phyloP scores from a whole-genome alignment of 495 filamentous ascomycete species.

The Penicillium daleae region DNA sequence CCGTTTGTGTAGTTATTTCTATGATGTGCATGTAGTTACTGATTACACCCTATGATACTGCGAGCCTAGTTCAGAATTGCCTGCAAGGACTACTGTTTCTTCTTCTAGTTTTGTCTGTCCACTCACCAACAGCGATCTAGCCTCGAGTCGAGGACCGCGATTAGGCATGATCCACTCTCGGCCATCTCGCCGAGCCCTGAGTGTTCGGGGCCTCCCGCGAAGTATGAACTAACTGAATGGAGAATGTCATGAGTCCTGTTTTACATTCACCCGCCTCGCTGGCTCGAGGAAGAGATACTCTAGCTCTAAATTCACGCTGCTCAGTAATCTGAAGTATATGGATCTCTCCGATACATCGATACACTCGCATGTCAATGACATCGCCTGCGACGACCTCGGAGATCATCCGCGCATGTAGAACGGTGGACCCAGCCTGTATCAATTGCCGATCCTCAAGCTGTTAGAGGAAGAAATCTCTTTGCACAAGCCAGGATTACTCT shows the following conservation, averaged over 20 bases:
- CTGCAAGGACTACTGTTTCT: neutral
- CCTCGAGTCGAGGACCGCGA: neutral
- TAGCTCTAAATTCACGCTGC: no score
- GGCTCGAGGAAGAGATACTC: neutral
- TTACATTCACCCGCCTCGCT: neutral
- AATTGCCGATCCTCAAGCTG: slow-evolving; percentile 13
- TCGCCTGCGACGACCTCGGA: slow-evolving; percentile 12
- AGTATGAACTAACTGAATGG: neutral
- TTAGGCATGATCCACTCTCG: slow-evolving; percentile 9
- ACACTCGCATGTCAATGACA: slow-evolving; percentile 5
- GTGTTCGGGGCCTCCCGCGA: slow-evolving; percentile 1
- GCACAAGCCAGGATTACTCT: neutral
- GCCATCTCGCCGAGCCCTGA: slow-evolving; percentile 16
- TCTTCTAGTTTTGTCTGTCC: neutral
- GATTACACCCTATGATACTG: no score
- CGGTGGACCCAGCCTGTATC: slow-evolving; percentile 13
- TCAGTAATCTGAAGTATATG: neutral
- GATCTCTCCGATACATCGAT: neutral
- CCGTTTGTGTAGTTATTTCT: no score
- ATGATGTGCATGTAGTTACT: no score
- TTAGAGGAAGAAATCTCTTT: neutral
- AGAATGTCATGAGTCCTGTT: neutral
- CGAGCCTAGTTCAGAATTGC: no score
- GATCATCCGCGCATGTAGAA: slow-evolving; percentile 12
- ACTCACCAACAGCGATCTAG: neutral